phyloP scores from a whole-genome alignment of 129 eudicot species.

The Pseudognaphalium luteoalbum region DNA sequence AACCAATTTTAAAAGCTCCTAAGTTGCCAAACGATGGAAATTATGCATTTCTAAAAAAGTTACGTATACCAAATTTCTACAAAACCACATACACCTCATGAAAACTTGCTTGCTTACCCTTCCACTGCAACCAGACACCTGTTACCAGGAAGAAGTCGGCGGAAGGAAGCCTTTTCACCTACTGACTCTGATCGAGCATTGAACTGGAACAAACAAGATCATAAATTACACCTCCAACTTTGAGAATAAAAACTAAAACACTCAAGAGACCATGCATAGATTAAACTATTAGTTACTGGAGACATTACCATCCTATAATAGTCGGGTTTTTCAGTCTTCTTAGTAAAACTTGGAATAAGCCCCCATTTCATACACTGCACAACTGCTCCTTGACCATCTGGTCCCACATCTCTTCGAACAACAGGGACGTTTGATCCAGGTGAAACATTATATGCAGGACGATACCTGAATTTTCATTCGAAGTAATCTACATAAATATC shows the following conservation, averaged over 20 bases:
- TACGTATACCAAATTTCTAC: not conserved
- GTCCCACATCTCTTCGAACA: slow-evolving; percentile 63
- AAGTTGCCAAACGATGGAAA: not conserved
- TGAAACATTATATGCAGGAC: slow-evolving; percentile 77
- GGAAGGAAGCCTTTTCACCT: slow-evolving; percentile 87
- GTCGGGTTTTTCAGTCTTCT: slow-evolving; percentile 86
- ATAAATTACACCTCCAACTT: not conserved
- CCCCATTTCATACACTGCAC: slow-evolving; percentile 99
- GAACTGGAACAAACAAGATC: slow-evolving; percentile 51
- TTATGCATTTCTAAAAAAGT: not conserved
- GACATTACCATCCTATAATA: slow-evolving; percentile 81
- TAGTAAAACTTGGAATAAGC: slow-evolving; percentile 89
- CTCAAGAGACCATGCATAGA: not conserved
- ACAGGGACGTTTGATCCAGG: slow-evolving; percentile 85
- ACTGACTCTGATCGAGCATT: slow-evolving; percentile 93
- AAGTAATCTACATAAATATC: slow-evolving; percentile 1
- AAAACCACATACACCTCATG: not conserved
- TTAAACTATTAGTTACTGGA: slow-evolving; percentile 1
- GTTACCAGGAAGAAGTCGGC: slow-evolving; percentile 81
- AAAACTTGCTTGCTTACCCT: slow-evolving; percentile 54
- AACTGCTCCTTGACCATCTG: slow-evolving; percentile 54
- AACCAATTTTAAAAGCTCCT: slow-evolving; percentile 14
- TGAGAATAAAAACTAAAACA: slow-evolving; percentile 10
- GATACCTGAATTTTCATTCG: slow-evolving; percentile 49
- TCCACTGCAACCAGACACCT: slow-evolving; percentile 90